Evolutionary conservation across 768 basidiomycete species (phyloP).

Genomic region (Terana coerulea): DNA sequence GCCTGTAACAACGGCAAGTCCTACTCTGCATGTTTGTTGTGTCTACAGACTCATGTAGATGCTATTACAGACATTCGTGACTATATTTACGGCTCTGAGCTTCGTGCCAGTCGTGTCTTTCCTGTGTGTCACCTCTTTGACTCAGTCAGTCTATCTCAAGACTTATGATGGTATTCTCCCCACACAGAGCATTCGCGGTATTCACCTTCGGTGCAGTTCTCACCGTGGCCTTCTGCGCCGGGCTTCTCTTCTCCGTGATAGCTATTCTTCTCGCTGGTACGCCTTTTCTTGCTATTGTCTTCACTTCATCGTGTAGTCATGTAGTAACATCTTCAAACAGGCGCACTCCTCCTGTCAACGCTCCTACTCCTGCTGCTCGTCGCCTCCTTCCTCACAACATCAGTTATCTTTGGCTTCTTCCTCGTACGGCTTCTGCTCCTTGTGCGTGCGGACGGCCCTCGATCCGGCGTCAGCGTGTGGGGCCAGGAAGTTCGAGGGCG

Average conservation of each 20-base stretch:
- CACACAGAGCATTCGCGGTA: conserved; percentile 18
- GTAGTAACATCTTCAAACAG: conserved; percentile 1
- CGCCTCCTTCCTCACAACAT: conserved; percentile 14
- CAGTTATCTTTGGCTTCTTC: conserved; percentile 11
- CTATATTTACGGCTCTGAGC: conserved; percentile 16
- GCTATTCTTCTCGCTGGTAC: conserved; percentile 17
- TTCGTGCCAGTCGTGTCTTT: conserved; percentile 19
- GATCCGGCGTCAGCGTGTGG: conserved; percentile 11
- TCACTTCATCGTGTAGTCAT: not conserved
- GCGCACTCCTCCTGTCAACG: conserved; percentile 15
- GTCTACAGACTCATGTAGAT: not conserved
- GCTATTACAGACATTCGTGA: conserved; percentile 14
- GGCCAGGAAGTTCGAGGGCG: conserved; percentile 8
- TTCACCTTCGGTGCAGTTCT: conserved; percentile 18
- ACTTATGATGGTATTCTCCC: too few relatives aligned
- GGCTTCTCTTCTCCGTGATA: conserved; percentile 7
- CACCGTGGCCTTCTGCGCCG: conserved; percentile 15
- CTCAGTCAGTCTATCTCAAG: not conserved
- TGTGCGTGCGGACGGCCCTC: conserved; percentile 14
- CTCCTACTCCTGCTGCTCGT: conserved; percentile 17
- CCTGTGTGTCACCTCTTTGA: conserved; percentile 12
- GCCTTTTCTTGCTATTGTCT: not conserved
- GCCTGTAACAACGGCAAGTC: conserved; percentile 18
- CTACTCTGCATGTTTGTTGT: too few relatives aligned
- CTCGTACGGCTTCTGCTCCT: conserved; percentile 11